These are phyloP conservation scores for Botrytis medusae DNA, from an alignment of 2,329 filamentous ascomycete genomes.

Conservation along the genomic window DNA sequence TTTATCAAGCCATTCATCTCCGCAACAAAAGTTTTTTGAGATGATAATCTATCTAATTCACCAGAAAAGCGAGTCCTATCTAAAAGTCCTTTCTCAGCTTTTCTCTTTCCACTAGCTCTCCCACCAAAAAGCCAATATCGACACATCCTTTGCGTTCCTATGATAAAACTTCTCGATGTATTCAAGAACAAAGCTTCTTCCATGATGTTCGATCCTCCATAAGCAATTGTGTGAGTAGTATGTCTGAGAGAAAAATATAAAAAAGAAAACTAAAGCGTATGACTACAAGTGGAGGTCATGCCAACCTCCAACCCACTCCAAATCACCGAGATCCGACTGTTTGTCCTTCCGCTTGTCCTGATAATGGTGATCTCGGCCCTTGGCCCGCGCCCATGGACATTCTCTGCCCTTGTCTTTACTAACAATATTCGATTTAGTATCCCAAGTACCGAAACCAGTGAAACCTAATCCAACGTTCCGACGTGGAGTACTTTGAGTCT, in stretches of 20 bases:
- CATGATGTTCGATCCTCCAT: slow-evolving; percentile 25
- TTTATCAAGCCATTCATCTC: slow-evolving; percentile 28
- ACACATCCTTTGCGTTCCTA: slow-evolving; percentile 18
- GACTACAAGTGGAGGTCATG: slow-evolving; percentile 62
- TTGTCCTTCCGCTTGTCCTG: slow-evolving; percentile 39
- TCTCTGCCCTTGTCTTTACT: slow-evolving; percentile 43
- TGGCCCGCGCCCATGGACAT: slow-evolving; percentile 51
- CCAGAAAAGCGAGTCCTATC: slow-evolving; percentile 41
- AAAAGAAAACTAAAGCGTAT: slow-evolving; percentile 24
- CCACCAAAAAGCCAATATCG: slow-evolving; percentile 17
- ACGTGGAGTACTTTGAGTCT: slow-evolving; percentile 40
- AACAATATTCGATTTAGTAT: slow-evolving; percentile 39
- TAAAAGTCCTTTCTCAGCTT: slow-evolving; percentile 26
- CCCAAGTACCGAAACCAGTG: slow-evolving; percentile 47
- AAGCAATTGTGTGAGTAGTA: slow-evolving; percentile 19
- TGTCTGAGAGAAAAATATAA: slow-evolving; percentile 22
- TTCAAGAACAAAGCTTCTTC: slow-evolving; percentile 13
- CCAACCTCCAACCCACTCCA: slow-evolving; percentile 96
- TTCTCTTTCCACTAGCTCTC: slow-evolving; percentile 19
- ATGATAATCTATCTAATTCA: slow-evolving; percentile 39
- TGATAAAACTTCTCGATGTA: slow-evolving; percentile 13
- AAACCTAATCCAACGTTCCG: slow-evolving; percentile 49
- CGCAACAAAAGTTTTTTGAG: slow-evolving; percentile 27
- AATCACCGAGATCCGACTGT: slow-evolving; percentile 64
- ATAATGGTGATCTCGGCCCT: slow-evolving; percentile 50